Percentiles rank a stretch among this genome's conserved stretches.
phyloP scores from a whole-genome alignment of 768 basidiomycete genomes.

The Suillus weaverae region DNA sequence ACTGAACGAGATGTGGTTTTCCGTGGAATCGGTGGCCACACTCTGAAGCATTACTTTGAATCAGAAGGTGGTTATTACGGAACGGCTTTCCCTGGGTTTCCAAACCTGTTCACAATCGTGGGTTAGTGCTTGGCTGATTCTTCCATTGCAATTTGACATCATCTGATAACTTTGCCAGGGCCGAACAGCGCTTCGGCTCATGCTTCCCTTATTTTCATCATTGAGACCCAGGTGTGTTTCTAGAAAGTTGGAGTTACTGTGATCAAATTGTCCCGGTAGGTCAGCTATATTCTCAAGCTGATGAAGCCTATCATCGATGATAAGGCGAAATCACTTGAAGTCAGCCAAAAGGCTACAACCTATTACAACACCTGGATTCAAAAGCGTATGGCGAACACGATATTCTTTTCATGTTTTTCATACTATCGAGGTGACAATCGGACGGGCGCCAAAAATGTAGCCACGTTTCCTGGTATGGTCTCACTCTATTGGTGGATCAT shows the following conservation, averaged over 20 bases:
- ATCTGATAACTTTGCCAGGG: conserved; percentile 29
- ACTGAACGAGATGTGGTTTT: conserved; percentile 21
- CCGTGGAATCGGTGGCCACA: conserved; percentile 43
- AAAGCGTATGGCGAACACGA: conserved; percentile 43
- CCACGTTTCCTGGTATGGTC: conserved; percentile 56
- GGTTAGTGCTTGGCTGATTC: conserved; percentile 34
- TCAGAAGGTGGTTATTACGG: conserved; percentile 56
- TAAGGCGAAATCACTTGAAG: conserved; percentile 49
- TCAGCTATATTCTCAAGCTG: conserved; percentile 48
- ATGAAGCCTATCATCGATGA: conserved; percentile 53
- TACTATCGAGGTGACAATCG: conserved; percentile 46
- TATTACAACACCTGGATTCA: conserved; percentile 56
- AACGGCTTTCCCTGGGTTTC: conserved; percentile 53
- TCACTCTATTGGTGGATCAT: conserved; percentile 53
- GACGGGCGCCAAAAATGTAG: conserved; percentile 35
- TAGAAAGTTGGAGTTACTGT: not conserved
- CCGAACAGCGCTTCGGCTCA: conserved; percentile 62
- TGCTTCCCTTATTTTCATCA: conserved; percentile 54
- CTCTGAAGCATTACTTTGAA: conserved; percentile 46
- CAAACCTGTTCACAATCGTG: conserved; percentile 49
- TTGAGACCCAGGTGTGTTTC: conserved; percentile 51
- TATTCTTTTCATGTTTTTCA: conserved; percentile 55
- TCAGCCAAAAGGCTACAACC: conserved; percentile 46
- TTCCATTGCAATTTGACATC: not conserved
- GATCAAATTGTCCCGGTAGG: conserved; percentile 33